A percentile compares a stretch with the other conserved stretches of the same genome.
Conservation (phyloP, 129 eudicot genomes). For the Chrysanthemum seticuspe region DNA sequence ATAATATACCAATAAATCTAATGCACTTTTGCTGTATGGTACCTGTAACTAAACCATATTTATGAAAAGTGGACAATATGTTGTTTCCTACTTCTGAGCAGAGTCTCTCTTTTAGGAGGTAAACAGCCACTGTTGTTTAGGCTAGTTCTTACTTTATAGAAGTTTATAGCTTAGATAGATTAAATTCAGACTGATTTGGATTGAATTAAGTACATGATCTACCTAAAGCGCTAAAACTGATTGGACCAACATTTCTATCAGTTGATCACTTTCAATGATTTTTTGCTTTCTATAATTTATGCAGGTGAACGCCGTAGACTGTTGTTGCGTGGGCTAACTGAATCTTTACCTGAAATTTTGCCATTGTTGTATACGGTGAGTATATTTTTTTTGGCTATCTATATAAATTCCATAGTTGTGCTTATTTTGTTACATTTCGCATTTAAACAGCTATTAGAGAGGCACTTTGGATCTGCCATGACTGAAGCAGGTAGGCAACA, state of each 20-base stretch:
- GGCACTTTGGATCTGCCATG: conserved; percentile 95
- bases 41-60: not conserved
- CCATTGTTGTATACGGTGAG: conserved; percentile 88
- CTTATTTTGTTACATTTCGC: conserved; percentile 9
- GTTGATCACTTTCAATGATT: not conserved
- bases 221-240: not conserved
- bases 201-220: conserved; percentile 9
- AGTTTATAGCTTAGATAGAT: not conserved
- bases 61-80: conserved; percentile 11
- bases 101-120: conserved; percentile 13
- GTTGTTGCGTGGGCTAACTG: conserved; percentile 79
- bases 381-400: conserved; percentile 10
- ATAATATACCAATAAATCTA: not conserved
- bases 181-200: not conserved
- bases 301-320: conserved; percentile 94
- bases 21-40: not conserved
- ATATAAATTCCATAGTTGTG: conserved; percentile 9
- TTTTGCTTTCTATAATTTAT: conserved; percentile 7
- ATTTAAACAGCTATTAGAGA: conserved; percentile 70
- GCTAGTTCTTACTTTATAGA: conserved; percentile 7
- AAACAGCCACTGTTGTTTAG: conserved; percentile 11
- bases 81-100: not conserved
- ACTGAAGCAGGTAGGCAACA: conserved; percentile 89
- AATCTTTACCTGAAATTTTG: conserved; percentile 83
- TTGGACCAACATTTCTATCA: not conserved